phyloP scores from a whole-genome alignment of 208 protist species.

The Kentomonas sorsogonicus region DNA sequence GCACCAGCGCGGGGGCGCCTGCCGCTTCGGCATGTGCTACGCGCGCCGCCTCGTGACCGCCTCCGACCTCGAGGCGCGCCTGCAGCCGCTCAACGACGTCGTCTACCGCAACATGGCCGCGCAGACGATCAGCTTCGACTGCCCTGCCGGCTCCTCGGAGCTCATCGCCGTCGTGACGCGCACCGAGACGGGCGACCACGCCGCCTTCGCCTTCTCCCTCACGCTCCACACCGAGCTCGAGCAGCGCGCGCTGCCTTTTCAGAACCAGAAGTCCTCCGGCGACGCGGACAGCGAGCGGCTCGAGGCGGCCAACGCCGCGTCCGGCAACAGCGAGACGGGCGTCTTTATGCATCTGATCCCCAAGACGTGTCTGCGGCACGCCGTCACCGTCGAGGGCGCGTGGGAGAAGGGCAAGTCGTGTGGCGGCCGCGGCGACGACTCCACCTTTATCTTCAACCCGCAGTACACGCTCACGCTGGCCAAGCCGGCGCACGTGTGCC shows the following conservation, averaged over 20 bases:
- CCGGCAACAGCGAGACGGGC: constrained; percentile 21
- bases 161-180: constrained; percentile 64
- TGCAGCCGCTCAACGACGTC: constrained; percentile 57
- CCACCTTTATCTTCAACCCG: constrained; percentile 69
- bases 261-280: background rate
- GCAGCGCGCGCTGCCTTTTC: constrained; percentile 7
- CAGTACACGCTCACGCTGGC: constrained; percentile 65
- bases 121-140: constrained; percentile 78
- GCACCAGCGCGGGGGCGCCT: constrained; percentile 39
- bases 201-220: constrained; percentile 69
- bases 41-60: constrained; percentile 57
- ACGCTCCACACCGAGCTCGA: constrained; percentile 78
- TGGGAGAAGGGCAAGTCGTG: constrained; percentile 75
- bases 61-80: constrained; percentile 40
- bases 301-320: constrained; percentile 18
- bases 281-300: constrained; percentile 30
- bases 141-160: constrained; percentile 58
- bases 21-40: constrained; percentile 64
- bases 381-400: constrained; percentile 26
- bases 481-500: constrained; percentile 50
- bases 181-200: constrained; percentile 28
- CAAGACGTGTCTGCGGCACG: constrained; percentile 34
- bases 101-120: constrained; percentile 52
- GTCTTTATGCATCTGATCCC: constrained; percentile 84
- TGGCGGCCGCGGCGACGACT: constrained; percentile 46